Conservation (phyloP, 257 asterid species). For the Anisodus acutangulus region DNA sequence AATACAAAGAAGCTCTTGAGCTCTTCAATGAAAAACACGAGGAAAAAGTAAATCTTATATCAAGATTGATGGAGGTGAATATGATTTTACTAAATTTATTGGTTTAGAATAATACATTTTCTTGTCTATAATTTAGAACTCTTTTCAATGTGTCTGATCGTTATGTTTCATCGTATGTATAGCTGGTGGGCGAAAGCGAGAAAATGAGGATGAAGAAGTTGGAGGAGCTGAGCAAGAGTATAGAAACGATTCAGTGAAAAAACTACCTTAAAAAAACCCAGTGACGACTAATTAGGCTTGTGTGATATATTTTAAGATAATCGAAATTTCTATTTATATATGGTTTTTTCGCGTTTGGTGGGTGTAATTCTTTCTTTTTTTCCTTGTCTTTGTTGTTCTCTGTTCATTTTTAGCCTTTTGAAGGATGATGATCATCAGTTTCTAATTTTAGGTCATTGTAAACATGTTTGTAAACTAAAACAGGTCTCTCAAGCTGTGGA, state of each 20-base stretch:
- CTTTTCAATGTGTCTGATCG: background rate
- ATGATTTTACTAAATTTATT: background rate
- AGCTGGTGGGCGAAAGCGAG: slow-evolving; percentile 69
- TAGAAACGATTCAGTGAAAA: slow-evolving; percentile 35
- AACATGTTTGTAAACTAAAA: slow-evolving; percentile 28
- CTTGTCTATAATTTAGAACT: background rate
- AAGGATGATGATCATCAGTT: slow-evolving; percentile 5
- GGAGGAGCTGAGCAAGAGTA: slow-evolving; percentile 69
- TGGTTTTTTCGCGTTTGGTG: slow-evolving; percentile 22
- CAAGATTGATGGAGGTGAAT: slow-evolving; percentile 56
- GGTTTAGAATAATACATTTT: background rate
- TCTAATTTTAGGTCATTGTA: slow-evolving; percentile 28
- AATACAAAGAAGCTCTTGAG: slow-evolving; percentile 64
- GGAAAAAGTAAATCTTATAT: slow-evolving; percentile 59
- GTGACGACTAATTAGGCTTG: slow-evolving; percentile 27
- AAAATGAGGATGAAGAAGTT: slow-evolving; percentile 56
- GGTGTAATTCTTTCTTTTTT: slow-evolving; percentile 19
- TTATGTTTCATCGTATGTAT: background rate
- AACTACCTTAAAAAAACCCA: slow-evolving; percentile 11
- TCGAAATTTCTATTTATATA: slow-evolving; percentile 27
- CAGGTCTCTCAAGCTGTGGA: slow-evolving; percentile 23
- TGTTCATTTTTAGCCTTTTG: slow-evolving; percentile 6
- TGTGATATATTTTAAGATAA: slow-evolving; percentile 37
- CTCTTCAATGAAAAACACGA: slow-evolving; percentile 57
- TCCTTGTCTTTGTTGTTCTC: background rate